Base-by-base conservation (phyloP, 177 flowering plant species). In the Vitis hybrid region DNA sequence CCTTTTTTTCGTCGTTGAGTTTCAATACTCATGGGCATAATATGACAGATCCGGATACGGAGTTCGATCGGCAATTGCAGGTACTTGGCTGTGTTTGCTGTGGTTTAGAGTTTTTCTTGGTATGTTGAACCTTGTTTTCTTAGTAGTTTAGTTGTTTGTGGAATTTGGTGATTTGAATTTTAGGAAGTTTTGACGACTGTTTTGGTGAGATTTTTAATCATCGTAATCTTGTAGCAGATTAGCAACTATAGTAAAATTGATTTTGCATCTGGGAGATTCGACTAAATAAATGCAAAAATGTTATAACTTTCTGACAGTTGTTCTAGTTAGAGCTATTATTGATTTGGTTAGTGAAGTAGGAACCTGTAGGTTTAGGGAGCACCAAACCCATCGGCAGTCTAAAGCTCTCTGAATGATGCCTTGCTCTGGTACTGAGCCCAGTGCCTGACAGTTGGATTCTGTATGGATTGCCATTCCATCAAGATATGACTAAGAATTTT, bases 1-100 rank as follows among this genome's bases (percentile, higher is more conserved):
- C 97, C 0, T 94, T 94, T 59, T 94, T 94, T 68, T 94, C 98
- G n/a, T 90, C 97, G 1, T 62, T 85, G 79, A 94, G 98, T 71
- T 91, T 89, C 68, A 89, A 92, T 63, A 82, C 87, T 1, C 90
- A 94, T 56, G 97, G 96, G 2, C 86, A 81, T 55, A 83, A 75
- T 55, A 92, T 92, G 98, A 91, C 89, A 19, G 94, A 92, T 80
- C 90, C 92, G 0, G 87, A 68, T 2, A 88, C 95, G 1, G 83
- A 86, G 77, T 51, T 82, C 19, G 98, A 94, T 77, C 82, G 78
- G 62, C 82, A 85, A 71, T 78, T 94, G 82, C 97, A 94, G 98
- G 98, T 90, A 62, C 12, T 39, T 34, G 20, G 50, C 15, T 56
- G 8, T 29, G n/a, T 63, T 55, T 57, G 5, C 12, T 51, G 7